phyloP scores from a whole-genome alignment of 2,329 filamentous ascomycete species.

The Aureobasidium leucospermi region DNA sequence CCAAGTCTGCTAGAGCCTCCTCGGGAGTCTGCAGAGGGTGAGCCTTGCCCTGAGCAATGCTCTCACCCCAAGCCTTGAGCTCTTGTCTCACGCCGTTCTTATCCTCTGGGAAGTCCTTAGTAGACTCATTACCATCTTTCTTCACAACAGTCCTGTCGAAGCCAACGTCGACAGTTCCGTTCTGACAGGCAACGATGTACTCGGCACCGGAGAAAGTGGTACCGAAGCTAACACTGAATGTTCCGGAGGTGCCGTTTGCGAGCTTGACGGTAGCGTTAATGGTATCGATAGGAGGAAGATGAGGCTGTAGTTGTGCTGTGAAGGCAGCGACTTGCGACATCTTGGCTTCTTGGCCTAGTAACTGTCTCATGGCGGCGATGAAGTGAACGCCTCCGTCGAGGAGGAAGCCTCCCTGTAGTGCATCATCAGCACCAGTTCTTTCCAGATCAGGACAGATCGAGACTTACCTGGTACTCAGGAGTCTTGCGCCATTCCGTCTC shows the following conservation, averaged over 20 bases:
- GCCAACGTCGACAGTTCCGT: constrained; percentile 46
- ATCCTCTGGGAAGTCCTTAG: constrained; percentile 39
- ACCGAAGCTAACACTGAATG: constrained; percentile 51
- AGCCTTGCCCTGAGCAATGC: constrained; percentile 40
- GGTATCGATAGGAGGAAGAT: constrained; percentile 61
- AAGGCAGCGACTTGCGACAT: constrained; percentile 45
- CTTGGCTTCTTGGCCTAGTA: constrained; percentile 48
- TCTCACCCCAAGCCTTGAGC: constrained; percentile 54
- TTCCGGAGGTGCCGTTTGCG: constrained; percentile 48
- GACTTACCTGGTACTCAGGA: constrained; percentile 52
- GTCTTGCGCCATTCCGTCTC: constrained; percentile 58
- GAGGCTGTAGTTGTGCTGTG: constrained; percentile 46
- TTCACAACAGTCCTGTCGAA: constrained; percentile 37
- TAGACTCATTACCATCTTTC: constrained; percentile 24
- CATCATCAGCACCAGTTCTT: background rate
- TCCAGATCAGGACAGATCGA: no score
- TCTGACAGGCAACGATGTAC: constrained; percentile 52
- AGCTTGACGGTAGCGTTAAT: constrained; percentile 53
- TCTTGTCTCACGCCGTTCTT: constrained; percentile 52
- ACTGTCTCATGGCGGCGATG: constrained; percentile 53
- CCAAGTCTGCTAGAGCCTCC: constrained; percentile 54
- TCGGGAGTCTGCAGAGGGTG: constrained; percentile 49
- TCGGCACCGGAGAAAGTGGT: constrained; percentile 48
- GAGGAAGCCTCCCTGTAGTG: constrained; percentile 56
- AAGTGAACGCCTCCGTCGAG: constrained; percentile 72